Base-by-base conservation (phyloP, 805 yeast species). In the Ogataea pilisensis region DNA sequence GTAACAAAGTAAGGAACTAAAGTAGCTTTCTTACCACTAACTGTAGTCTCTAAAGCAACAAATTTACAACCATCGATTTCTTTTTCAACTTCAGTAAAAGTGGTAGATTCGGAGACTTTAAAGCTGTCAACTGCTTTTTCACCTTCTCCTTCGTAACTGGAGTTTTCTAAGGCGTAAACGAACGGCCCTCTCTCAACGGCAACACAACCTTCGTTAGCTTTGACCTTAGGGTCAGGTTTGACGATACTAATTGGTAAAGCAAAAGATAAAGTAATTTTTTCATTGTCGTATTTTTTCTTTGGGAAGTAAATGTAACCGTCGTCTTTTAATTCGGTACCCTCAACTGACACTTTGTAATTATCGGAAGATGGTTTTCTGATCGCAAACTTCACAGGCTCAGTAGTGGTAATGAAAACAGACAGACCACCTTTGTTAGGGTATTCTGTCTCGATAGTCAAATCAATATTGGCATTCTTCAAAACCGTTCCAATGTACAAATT, bases 181-280 rank as follows among this genome's bases (percentile, higher is more conserved):
- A 44, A 53, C 2, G 57, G 57, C 1, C 57, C 57, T 29, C 50
- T 41, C 37, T 46, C 45, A n/a, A 53, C 43, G 4, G 55, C 54
- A 28, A 53, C 37, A 35, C 44, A 39, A 8, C 53, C 57, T 8
- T 13, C 13, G 22, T 53, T 53, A 5, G 53, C 57, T 7, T 38
- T 25, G 18, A 51, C 53, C 6, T 43, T 49, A 2, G 50, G 51
- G 37, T 53, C 39, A 18, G 52, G 50, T 31, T 33, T 20, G 14
- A 51, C 27, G 6, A 51, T 37, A 18, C 39, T 36, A n/a, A 39
- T 37, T 3, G 45, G 46, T 28, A 53, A 29, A 14, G 46, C 45
- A 34, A 51, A 53, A 2, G 26, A 19, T 7, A 41, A 13, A 4
- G 24, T 31, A 11, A 49, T 24, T 2, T 8, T 31, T 22, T 41